Evolutionary conservation across 768 basidiomycete genomes (phyloP).

Genomic region (Amanita pallidorosea): DNA sequence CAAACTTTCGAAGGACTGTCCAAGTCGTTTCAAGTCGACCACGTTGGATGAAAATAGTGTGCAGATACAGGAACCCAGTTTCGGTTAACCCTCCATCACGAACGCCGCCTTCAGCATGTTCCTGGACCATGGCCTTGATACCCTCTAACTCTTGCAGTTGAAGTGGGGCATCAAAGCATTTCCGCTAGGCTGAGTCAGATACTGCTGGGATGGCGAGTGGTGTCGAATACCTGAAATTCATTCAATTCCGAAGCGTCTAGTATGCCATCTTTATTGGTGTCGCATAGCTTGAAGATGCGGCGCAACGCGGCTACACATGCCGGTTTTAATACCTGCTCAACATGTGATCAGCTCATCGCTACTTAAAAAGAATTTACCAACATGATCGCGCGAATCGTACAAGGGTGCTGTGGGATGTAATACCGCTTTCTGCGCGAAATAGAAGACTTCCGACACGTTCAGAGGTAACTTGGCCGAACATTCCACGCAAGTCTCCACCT

Average conservation of each 20-base stretch:
- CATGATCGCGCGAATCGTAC: constrained; percentile 94
- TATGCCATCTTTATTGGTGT: constrained; percentile 88
- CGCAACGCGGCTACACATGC: constrained; percentile 80
- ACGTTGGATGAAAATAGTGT: constrained; percentile 94
- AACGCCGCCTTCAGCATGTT: constrained; percentile 67
- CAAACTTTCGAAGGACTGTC: constrained; percentile 91
- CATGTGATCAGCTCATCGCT: constrained; percentile 6
- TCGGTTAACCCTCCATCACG: constrained; percentile 80
- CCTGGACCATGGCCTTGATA: constrained; percentile 86
- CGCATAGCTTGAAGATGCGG: constrained; percentile 95
- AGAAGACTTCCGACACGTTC: constrained; percentile 96
- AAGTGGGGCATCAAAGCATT: constrained; percentile 91
- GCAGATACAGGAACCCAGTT: constrained; percentile 86
- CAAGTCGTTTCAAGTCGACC: constrained; percentile 96
- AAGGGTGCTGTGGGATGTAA: constrained; percentile 93
- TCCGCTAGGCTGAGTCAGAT: constrained; percentile 40
- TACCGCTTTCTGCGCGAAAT: constrained; percentile 97
- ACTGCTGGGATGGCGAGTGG: neutral
- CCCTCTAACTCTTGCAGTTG: constrained; percentile 92
- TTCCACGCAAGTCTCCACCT: constrained; percentile 97
- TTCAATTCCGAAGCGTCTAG: constrained; percentile 87
- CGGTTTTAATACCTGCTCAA: constrained; percentile 73
- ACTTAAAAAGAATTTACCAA: constrained; percentile 23
- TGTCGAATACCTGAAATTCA: constrained; percentile 81
- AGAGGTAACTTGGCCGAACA: constrained; percentile 86